Conservation (phyloP, 2,329 filamentous ascomycete genomes). For the Beauveria varroae region DNA sequence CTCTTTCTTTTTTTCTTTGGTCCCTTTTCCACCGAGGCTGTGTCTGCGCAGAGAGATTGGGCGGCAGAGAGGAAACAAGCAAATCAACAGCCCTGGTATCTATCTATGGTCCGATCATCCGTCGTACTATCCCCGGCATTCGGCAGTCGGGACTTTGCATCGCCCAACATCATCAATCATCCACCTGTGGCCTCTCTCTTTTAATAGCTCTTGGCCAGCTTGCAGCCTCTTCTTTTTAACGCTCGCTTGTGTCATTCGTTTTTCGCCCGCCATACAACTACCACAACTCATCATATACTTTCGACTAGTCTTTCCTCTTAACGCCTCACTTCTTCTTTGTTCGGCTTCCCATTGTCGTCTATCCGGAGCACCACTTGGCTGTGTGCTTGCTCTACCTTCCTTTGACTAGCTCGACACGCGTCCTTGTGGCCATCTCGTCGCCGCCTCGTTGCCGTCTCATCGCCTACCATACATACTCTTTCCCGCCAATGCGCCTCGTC, state of each 20-base stretch:
- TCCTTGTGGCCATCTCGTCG: neutral
- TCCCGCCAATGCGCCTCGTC: neutral
- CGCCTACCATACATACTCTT: neutral
- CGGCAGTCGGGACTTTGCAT: neutral
- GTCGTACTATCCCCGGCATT: neutral
- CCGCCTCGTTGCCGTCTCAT: neutral
- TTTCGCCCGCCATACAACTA: neutral
- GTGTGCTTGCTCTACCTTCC: slow-evolving; percentile 1
- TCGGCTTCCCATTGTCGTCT: neutral
- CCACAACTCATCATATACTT: neutral
- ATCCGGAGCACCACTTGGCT: slow-evolving; percentile 1
- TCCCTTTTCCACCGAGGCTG: neutral
- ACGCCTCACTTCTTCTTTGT: neutral
- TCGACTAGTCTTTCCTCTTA: neutral
- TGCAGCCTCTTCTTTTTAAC: neutral
- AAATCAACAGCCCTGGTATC: neutral
- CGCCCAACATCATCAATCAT: neutral
- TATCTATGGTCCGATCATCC: neutral
- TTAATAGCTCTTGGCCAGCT: neutral
- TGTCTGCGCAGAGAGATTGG: neutral
- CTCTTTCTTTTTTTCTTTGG: neutral
- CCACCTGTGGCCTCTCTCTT: neutral
- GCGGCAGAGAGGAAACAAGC: neutral
- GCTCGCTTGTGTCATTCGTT: slow-evolving; percentile 6
- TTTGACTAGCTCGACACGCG: neutral